Percentiles rank a stretch among this genome's conserved stretches.
These are phyloP conservation scores for Phragmites australis DNA, from an alignment of 176 grass and related monocot genomes.

Conservation along the genomic window DNA sequence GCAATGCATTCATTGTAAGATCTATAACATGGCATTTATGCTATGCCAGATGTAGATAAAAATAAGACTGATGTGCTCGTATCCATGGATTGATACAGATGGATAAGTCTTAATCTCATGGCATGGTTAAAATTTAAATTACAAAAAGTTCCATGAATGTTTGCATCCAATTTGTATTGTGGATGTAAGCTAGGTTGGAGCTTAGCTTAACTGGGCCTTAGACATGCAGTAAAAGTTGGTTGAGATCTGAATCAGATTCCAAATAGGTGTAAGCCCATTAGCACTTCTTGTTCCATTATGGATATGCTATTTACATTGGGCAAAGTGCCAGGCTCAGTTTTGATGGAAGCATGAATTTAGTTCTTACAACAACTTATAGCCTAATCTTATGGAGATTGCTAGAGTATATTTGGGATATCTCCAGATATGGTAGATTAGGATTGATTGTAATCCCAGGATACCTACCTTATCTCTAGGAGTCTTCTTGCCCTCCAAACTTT, in stretches of 20 bases:
- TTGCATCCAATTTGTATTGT: neutral
- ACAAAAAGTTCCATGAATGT: neutral
- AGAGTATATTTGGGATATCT: too few relatives aligned
- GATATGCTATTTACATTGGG: conserved; percentile 16
- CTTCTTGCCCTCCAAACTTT: too few relatives aligned
- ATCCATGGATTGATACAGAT: conserved; percentile 3
- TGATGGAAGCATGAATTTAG: neutral
- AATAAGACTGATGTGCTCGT: conserved; percentile 7
- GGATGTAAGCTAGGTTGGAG: conserved; percentile 5
- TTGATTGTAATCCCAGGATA: too few relatives aligned
- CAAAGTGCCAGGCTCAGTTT: conserved; percentile 2
- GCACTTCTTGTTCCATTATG: neutral
- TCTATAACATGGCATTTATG: neutral
- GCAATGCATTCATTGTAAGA: neutral
- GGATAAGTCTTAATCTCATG: neutral
- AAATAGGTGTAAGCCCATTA: neutral
- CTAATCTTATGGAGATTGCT: too few relatives aligned
- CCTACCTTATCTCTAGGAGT: too few relatives aligned
- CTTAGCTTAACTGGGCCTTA: conserved; percentile 15
- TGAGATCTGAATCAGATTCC: conserved; percentile 17
- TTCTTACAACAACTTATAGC: neutral
- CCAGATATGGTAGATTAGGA: too few relatives aligned
- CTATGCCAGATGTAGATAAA: neutral
- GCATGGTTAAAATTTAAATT: too few relatives aligned
- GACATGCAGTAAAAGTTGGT: neutral